Evolutionary conservation across 352 stramenopile species (phyloP).

Genomic region (Hyaloperonospora brassicae): DNA sequence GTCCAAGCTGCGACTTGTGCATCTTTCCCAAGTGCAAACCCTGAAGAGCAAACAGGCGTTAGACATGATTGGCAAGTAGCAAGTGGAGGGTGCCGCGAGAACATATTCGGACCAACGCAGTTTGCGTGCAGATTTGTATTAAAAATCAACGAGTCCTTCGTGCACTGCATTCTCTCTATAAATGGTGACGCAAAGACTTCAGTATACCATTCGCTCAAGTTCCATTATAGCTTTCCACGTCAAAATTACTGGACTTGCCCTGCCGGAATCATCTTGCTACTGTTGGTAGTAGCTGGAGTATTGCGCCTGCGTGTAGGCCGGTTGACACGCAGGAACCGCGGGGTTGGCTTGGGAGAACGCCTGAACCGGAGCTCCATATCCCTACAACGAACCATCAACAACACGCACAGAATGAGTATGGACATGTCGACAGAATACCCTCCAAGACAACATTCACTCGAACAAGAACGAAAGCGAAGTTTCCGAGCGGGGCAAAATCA

Average conservation of each 20-base stretch:
- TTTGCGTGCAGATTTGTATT: no score
- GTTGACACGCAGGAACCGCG: constrained; percentile 18
- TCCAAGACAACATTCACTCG: constrained; percentile 14
- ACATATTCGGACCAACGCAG: not conserved
- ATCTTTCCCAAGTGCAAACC: constrained; percentile 78
- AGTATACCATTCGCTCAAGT: not conserved
- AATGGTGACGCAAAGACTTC: not conserved
- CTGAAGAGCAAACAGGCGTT: constrained; percentile 82
- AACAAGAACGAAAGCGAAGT: constrained; percentile 23
- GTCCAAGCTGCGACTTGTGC: constrained; percentile 75
- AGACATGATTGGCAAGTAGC: constrained; percentile 59
- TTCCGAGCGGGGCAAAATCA: constrained; percentile 2
- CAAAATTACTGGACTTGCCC: not conserved
- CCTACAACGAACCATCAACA: constrained; percentile 26
- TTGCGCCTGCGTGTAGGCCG: constrained; percentile 45
- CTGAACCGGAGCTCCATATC: constrained; percentile 42
- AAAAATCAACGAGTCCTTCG: not conserved
- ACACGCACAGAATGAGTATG: constrained; percentile 15
- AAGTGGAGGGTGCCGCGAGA: constrained; percentile 6
- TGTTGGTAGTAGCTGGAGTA: constrained; percentile 69
- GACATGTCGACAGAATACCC: constrained; percentile 5
- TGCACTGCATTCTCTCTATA: not conserved
- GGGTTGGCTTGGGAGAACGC: constrained; percentile 38
- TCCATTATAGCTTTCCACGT: not conserved
- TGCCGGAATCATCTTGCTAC: constrained; percentile 15